Percentiles rank a stretch among this genome's conserved stretches.
Evolutionary conservation across 257 asterid species (phyloP).

Genomic region (Datura wrightii): DNA sequence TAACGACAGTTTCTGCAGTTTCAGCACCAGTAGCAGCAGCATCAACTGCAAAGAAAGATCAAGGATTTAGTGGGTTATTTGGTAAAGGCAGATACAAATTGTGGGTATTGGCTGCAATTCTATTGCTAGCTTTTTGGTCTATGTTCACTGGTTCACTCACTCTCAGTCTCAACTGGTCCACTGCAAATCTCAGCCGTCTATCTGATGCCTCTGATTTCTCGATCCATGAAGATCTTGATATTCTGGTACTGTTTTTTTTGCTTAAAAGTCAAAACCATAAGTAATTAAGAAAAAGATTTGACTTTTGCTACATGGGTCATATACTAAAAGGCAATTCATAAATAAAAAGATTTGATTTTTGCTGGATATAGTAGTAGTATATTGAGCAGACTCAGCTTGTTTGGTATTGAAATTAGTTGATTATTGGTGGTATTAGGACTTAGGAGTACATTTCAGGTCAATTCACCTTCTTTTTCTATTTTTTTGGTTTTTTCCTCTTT

Average conservation of each 20-base stretch:
- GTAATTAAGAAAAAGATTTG: not conserved
- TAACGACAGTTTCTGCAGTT: conserved; percentile 27
- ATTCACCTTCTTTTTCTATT: not conserved
- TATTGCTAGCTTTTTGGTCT: conserved; percentile 87
- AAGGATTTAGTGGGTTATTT: conserved; percentile 49
- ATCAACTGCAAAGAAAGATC: conserved; percentile 55
- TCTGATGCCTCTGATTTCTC: conserved; percentile 57
- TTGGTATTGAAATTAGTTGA: conserved; percentile 13
- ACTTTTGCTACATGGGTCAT: conserved; percentile 1
- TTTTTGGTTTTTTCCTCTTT: not conserved
- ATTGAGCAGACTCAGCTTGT: not conserved
- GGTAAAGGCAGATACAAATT: conserved; percentile 86
- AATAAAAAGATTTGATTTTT: not conserved
- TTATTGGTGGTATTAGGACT: not conserved
- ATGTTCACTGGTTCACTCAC: conserved; percentile 94
- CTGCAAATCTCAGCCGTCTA: conserved; percentile 59
- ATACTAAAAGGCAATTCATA: not conserved
- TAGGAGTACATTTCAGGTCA: conserved; percentile 4
- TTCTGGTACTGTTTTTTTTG: conserved; percentile 61
- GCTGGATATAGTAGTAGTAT: not conserved
- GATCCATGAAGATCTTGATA: conserved; percentile 72
- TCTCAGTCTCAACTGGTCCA: conserved; percentile 82
- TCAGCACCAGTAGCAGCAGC: conserved; percentile 15
- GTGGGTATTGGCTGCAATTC: conserved; percentile 85
- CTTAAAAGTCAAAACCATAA: not conserved